Percentiles rank a stretch among this genome's conserved stretches.
Conservation (phyloP, 345 rosid species). For the Gossypium stocksii region DNA sequence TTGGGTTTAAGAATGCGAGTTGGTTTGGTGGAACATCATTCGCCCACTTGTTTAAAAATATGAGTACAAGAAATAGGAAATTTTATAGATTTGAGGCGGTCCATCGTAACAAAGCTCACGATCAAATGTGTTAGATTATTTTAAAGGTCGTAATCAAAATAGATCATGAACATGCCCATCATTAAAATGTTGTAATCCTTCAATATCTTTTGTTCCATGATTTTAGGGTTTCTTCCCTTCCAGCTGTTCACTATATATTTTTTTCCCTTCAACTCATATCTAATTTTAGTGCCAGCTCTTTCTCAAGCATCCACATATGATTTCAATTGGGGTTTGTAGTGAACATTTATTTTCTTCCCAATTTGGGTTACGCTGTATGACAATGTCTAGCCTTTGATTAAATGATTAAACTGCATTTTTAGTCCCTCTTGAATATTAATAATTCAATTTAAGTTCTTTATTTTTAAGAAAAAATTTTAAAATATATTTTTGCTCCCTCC, state of each 20-base stretch:
- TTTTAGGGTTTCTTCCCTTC: not conserved
- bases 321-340: not conserved
- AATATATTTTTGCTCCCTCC: too few relatives aligned
- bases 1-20: slow-evolving; percentile 2
- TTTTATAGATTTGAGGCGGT: not conserved
- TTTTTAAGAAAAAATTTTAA: too few relatives aligned
- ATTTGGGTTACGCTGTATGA: not conserved
- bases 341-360: not conserved
- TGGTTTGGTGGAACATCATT: slow-evolving; percentile 27
- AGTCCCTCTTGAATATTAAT: too few relatives aligned
- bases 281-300: not conserved
- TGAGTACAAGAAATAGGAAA: slow-evolving; percentile 1
- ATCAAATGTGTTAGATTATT: not conserved
- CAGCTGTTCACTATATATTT: not conserved
- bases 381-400: too few relatives aligned
- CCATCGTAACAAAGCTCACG: not conserved
- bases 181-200: not conserved
- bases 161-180: not conserved
- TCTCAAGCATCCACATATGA: too few relatives aligned
- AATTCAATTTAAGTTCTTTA: too few relatives aligned
- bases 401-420: too few relatives aligned
- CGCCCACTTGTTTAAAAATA: slow-evolving; percentile 29
- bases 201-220: not conserved
- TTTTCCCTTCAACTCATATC: not conserved
- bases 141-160: not conserved